Evolutionary conservation across 106 monocot species (phyloP).

Genomic region (Dactylorhiza incarnata): DNA sequence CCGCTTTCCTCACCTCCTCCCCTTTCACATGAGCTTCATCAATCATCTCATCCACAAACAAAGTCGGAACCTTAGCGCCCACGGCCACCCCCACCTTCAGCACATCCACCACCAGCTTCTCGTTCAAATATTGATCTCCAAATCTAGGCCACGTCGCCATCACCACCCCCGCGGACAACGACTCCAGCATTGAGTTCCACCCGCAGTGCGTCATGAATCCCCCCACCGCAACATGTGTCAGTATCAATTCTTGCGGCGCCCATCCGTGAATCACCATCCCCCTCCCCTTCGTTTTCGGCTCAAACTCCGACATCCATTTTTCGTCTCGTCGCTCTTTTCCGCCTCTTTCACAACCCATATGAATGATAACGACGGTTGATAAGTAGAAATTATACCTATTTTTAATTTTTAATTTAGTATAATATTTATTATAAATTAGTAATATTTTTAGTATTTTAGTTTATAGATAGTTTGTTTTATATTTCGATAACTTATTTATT

Average conservation of each 20-base stretch:
- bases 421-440: too few relatives aligned
- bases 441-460: too few relatives aligned
- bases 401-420: too few relatives aligned
- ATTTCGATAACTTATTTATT: too few relatives aligned
- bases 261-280: not conserved
- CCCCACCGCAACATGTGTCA: constrained; percentile 36
- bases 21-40: constrained; percentile 1
- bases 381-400: too few relatives aligned
- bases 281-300: not conserved
- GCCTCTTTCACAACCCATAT: too few relatives aligned
- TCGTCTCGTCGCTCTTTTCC: too few relatives aligned
- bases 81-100: not conserved
- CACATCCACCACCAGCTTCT: not conserved
- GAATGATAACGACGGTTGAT: too few relatives aligned
- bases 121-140: not conserved
- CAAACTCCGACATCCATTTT: not conserved
- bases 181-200: constrained; percentile 26
- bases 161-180: not conserved
- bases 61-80: not conserved
- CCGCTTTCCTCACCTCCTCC: constrained; percentile 10
- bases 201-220: constrained; percentile 69
- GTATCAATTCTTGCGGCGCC: constrained; percentile 4
- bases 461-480: too few relatives aligned
- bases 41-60: not conserved
- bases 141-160: constrained; percentile 39